Percentiles rank a stretch among this genome's conserved stretches.
Evolutionary conservation across 83 land plant species (phyloP).

Genomic region (Larix sibirica): DNA sequence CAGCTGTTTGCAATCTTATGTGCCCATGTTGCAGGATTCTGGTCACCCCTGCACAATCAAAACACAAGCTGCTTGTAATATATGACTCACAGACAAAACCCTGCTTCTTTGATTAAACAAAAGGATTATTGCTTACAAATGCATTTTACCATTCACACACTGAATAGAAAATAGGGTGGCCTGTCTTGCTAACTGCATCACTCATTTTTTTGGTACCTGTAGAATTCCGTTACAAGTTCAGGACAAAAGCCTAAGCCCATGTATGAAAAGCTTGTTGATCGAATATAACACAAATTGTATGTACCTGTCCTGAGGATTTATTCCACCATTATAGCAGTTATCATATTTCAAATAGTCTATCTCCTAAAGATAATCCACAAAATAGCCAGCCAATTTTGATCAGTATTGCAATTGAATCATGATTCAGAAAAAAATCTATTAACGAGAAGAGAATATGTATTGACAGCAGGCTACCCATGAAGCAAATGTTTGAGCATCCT

Average conservation of each 20-base stretch:
- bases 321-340: neutral
- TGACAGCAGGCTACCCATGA: constrained; percentile 37
- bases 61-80: too few relatives aligned
- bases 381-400: neutral
- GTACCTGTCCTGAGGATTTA: neutral
- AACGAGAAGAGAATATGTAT: neutral
- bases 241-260: neutral
- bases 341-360: constrained; percentile 18
- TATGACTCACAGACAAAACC: too few relatives aligned
- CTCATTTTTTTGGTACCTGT: neutral
- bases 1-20: neutral
- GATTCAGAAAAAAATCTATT: neutral
- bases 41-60: neutral
- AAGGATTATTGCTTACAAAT: neutral
- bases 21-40: neutral
- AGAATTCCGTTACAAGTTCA: neutral
- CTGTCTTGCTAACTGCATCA: neutral
- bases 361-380: neutral
- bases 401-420: neutral
- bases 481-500: constrained; percentile 70
- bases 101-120: neutral
- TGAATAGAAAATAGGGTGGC: neutral
- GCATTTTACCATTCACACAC: neutral
- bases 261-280: neutral
- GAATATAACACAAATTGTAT: neutral